Base-by-base conservation (phyloP, 192 early-diverging fungal genomes). In the Rhizoclosmatium globosum region DNA sequence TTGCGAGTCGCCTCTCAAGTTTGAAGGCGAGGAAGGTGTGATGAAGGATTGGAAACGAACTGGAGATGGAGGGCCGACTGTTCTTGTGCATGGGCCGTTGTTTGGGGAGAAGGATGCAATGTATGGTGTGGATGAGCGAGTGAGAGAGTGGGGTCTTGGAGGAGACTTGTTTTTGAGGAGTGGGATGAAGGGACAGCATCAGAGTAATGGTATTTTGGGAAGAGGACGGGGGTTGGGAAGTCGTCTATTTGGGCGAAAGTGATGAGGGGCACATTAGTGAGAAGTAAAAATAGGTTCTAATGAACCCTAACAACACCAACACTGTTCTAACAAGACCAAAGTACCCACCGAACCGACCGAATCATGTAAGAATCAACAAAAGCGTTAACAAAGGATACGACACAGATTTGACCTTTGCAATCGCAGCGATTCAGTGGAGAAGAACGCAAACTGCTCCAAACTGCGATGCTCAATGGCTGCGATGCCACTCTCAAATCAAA, bases 11-110 rank as follows among this genome's bases (percentile, higher is more conserved):
- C 85, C 85, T 46, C 69, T 86, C 4, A 64, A 71, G 31, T 83
- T 77, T 70, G 79, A 76, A 3, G 84, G 78, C 44, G 58, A 71
- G 17, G 77, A 41, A 21, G 70, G 67, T 23, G 71, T 73, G 2
- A 44, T 61, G 68, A 7, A 79, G 70, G 60, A 79, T 47, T 77
- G 76, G 76, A 77, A 50, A 45, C 59, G 81, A 17, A 81, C 71
- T 3, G 82, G 81, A 23, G 72, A 78, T 50, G 82, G 85, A 1
- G 56, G 74, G 47, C 78, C 82, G 2, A 83, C 85, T 0, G 82
- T 84, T 6, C 46, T 86, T 19, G 79, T 84, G 0, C 81, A 86
- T 67, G 85, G 85, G 15, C 85, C 85, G 0, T 42, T 86, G 59
- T 76, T 74, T 39, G 79, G 70, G 9, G 72, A 48, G 42, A 46